These are phyloP conservation scores for Lenzites betulinus DNA, from an alignment of 768 basidiomycete species.

Conservation along the genomic window DNA sequence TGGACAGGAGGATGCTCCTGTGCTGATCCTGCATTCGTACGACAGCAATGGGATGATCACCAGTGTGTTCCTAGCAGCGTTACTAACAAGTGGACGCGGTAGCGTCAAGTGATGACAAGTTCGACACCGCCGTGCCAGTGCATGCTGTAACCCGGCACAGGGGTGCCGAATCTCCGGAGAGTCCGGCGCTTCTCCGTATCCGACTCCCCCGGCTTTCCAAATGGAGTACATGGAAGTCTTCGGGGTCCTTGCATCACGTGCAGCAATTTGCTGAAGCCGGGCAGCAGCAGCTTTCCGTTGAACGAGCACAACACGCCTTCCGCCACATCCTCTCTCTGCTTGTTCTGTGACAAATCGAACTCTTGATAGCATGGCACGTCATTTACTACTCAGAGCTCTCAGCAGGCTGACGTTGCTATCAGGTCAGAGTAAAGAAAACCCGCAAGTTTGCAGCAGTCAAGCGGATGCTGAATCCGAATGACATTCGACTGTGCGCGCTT, in stretches of 20 bases:
- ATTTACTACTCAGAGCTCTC: background rate
- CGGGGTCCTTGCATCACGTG: slow-evolving; percentile 1
- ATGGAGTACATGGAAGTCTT: background rate
- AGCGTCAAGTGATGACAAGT: background rate
- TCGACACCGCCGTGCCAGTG: background rate
- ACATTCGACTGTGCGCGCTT: slow-evolving; percentile 80
- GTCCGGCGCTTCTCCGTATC: background rate
- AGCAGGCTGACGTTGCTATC: background rate
- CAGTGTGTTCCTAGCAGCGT: background rate
- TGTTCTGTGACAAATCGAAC: background rate
- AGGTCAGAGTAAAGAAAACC: slow-evolving; percentile 93
- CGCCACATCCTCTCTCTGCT: background rate
- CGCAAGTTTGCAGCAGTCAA: slow-evolving; percentile 95
- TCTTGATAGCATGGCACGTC: background rate
- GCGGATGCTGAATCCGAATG: slow-evolving; percentile 90
- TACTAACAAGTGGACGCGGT: background rate
- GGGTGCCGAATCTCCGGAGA: background rate
- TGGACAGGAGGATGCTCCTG: background rate
- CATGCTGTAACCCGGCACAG: background rate
- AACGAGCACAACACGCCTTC: background rate
- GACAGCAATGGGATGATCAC: background rate
- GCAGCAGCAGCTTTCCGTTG: background rate
- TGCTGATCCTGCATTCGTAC: background rate
- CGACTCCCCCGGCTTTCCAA: background rate
- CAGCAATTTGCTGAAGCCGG: background rate